Conservation (phyloP, 768 basidiomycete species). For the Steccherinum ochraceum region DNA sequence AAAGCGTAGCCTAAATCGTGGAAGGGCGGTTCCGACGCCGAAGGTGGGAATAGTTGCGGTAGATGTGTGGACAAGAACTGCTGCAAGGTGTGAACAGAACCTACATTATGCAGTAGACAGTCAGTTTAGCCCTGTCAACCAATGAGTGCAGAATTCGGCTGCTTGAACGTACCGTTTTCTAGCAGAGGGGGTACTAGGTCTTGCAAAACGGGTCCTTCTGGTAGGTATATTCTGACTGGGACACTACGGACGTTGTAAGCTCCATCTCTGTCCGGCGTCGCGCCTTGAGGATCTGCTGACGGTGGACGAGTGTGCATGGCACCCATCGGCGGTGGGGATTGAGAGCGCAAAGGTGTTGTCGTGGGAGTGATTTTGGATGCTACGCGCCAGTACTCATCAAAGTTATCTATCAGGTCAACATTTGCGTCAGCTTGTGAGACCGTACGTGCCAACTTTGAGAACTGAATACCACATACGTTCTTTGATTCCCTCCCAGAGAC, state of each 20-base stretch:
- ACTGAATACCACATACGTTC: conserved; percentile 62
- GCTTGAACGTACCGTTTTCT: conserved; percentile 60
- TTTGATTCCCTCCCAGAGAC: conserved; percentile 94
- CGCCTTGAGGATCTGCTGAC: conserved; percentile 50
- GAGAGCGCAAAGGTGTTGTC: conserved; percentile 53
- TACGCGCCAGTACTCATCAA: conserved; percentile 91
- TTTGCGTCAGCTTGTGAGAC: background rate
- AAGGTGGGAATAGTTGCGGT: conserved; percentile 70
- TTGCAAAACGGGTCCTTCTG: conserved; percentile 85
- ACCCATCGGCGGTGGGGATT: conserved; percentile 48
- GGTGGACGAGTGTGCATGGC: conserved; percentile 60
- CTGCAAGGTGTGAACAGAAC: conserved; percentile 64
- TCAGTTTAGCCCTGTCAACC: background rate
- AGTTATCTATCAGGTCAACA: conserved; percentile 62
- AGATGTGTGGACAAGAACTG: conserved; percentile 65
- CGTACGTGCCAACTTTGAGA: background rate
- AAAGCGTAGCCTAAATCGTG: conserved; percentile 65
- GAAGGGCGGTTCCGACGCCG: conserved; percentile 15
- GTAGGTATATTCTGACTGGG: conserved; percentile 86
- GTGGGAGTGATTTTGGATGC: conserved; percentile 90
- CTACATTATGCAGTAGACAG: conserved; percentile 35
- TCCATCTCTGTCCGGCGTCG: conserved; percentile 61
- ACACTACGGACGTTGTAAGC: conserved; percentile 85
- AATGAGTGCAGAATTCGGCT: background rate
- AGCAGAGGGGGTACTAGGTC: conserved; percentile 78